phyloP scores from a whole-genome alignment of 139 green algal species.

The Micractinium sp. region DNA sequence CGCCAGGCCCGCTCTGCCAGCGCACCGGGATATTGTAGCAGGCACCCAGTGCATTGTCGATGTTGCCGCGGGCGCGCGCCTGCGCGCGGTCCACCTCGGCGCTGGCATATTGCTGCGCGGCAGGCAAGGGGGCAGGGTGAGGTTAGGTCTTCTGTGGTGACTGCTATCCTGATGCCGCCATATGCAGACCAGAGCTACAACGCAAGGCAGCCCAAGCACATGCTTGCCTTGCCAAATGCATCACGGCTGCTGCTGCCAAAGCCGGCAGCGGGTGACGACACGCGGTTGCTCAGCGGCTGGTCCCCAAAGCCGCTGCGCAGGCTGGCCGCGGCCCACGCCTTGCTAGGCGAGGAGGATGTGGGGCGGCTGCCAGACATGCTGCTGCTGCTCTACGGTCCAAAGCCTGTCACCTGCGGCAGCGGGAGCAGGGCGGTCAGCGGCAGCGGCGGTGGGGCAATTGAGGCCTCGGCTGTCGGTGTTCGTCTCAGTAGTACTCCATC shows the following conservation, averaged over 20 bases:
- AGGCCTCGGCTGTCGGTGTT: too few species aligned
- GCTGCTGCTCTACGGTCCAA: neutral
- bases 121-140: neutral
- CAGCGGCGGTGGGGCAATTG: too few species aligned
- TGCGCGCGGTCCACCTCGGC: constrained; percentile 49
- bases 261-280: constrained; percentile 36
- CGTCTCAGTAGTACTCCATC: too few species aligned
- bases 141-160: neutral
- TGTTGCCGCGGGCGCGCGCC: constrained; percentile 34
- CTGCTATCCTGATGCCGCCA: neutral
- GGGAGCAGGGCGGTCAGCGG: neutral
- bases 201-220: too few species aligned
- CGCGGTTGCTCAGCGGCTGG: constrained; percentile 35
- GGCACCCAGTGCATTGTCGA: constrained; percentile 50
- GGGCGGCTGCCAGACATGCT: neutral
- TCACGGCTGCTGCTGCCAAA: constrained; percentile 51
- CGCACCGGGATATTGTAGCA: constrained; percentile 46
- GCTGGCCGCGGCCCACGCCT: neutral
- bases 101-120: constrained; percentile 10
- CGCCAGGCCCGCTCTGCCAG: neutral
- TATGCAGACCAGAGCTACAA: neutral
- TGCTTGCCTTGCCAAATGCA: constrained; percentile 26
- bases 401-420: neutral
- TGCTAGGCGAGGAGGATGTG: neutral
- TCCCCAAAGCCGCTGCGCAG: constrained; percentile 48